phyloP scores from a whole-genome alignment of 441 rosid genomes.

The Biscutella laevigata region DNA sequence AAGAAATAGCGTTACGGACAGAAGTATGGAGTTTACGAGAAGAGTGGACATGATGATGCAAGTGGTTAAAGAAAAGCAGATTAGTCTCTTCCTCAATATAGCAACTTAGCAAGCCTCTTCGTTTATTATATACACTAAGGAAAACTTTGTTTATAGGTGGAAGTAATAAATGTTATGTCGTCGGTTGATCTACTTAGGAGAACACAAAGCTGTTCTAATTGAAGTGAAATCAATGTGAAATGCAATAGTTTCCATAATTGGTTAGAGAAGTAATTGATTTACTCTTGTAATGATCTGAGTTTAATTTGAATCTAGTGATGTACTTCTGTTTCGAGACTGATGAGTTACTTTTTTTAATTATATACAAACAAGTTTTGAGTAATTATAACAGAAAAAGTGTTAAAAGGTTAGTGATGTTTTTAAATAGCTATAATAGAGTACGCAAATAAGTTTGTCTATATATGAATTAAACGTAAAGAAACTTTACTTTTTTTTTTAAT shows the following conservation, averaged over 20 bases:
- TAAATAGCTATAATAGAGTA: too few relatives aligned
- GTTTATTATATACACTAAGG: not conserved
- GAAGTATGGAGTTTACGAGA: not conserved
- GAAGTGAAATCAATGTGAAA: not conserved
- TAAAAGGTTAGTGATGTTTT: too few relatives aligned
- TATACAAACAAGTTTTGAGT: too few relatives aligned
- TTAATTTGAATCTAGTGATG: too few relatives aligned
- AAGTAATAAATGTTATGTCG: conserved; percentile 18
- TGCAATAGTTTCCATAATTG: not conserved
- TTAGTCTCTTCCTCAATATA: not conserved
- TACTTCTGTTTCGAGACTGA: too few relatives aligned
- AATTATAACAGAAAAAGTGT: too few relatives aligned
- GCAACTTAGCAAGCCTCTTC: not conserved
- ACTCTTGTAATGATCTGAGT: too few relatives aligned
- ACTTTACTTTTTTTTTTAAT: too few relatives aligned
- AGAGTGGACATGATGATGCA: conserved; percentile 15
- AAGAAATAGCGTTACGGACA: not conserved
- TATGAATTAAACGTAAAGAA: too few relatives aligned
- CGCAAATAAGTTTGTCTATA: too few relatives aligned
- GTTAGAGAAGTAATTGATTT: not conserved
- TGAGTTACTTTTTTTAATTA: too few relatives aligned
- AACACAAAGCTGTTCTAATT: conserved; percentile 4
- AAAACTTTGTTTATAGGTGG: conserved; percentile 10
- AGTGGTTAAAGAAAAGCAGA: not conserved
- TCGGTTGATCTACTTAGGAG: conserved; percentile 16